phyloP scores from a whole-genome alignment of 139 green algal species.

The Coelastrella sp. region DNA sequence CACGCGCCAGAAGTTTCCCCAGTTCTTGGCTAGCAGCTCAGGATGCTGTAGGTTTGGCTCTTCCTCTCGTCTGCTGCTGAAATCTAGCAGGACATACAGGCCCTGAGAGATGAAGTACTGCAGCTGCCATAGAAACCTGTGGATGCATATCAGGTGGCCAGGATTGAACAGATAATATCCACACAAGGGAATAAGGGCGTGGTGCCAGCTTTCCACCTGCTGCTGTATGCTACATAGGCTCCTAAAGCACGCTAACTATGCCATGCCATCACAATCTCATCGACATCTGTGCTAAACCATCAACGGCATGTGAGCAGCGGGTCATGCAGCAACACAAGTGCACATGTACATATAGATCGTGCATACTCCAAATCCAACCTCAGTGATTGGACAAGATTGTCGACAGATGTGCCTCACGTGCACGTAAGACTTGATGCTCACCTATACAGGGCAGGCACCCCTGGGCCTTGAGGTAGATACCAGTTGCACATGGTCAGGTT shows the following conservation, averaged over 20 bases:
- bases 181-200: too few relatives aligned
- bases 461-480: slow-evolving; percentile 42
- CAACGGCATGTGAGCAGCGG: too few relatives aligned
- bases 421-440: slow-evolving; percentile 12
- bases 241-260: not conserved
- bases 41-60: slow-evolving; percentile 30
- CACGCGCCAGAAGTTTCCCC: slow-evolving; percentile 34
- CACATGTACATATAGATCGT: not conserved
- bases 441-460: slow-evolving; percentile 28
- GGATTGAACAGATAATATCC: too few relatives aligned
- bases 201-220: too few relatives aligned
- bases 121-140: slow-evolving; percentile 46
- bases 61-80: not conserved
- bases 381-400: too few relatives aligned
- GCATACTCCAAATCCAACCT: not conserved
- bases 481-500: slow-evolving; percentile 50
- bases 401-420: too few relatives aligned
- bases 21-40: slow-evolving; percentile 37
- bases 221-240: not conserved
- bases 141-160: not conserved
- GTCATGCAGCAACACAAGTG: not conserved
- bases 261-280: too few relatives aligned
- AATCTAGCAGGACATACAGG: slow-evolving; percentile 47
- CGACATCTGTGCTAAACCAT: too few relatives aligned
- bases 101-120: slow-evolving; percentile 50